These are phyloP conservation scores for Tetrapyrgos nigripes DNA, from an alignment of 1,284 basidiomycete species.

Conservation along the genomic window DNA sequence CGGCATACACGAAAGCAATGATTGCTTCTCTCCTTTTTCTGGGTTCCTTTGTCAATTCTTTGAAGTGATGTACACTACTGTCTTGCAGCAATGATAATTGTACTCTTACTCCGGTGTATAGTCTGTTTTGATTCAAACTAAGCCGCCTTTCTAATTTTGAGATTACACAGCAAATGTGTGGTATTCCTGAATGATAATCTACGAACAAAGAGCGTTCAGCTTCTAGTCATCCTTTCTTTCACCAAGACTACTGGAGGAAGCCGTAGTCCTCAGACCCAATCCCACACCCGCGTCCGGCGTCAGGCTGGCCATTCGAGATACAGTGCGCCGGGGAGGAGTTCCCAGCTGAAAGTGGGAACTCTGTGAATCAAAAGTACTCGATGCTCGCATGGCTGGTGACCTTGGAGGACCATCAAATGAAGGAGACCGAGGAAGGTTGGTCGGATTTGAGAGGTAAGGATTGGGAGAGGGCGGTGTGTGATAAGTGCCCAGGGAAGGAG, in stretches of 20 bases:
- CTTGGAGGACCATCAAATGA: conserved; percentile 7
- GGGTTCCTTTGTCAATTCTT: no score
- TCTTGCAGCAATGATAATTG: no score
- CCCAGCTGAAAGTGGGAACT: not conserved
- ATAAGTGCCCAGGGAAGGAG: conserved; percentile 35
- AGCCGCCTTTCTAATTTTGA: no score
- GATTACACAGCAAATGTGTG: no score
- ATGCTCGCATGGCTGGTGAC: conserved; percentile 7
- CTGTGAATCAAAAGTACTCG: not conserved
- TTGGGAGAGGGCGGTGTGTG: not conserved
- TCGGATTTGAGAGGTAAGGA: not conserved
- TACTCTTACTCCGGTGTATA: no score
- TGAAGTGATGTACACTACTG: no score
- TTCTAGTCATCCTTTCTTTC: not conserved
- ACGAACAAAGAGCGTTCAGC: not conserved
- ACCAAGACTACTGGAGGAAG: not conserved
- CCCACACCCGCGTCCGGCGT: not conserved
- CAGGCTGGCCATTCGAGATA: not conserved
- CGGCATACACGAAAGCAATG: no score
- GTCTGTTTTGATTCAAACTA: no score
- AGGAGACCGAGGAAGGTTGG: not conserved
- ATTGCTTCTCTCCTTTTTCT: no score
- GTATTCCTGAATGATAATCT: not conserved
- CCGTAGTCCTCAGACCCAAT: not conserved
- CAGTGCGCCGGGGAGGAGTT: conserved; percentile 1